Conservation (phyloP, 2,329 filamentous ascomycete species). For the Nigrospora oryzae region DNA sequence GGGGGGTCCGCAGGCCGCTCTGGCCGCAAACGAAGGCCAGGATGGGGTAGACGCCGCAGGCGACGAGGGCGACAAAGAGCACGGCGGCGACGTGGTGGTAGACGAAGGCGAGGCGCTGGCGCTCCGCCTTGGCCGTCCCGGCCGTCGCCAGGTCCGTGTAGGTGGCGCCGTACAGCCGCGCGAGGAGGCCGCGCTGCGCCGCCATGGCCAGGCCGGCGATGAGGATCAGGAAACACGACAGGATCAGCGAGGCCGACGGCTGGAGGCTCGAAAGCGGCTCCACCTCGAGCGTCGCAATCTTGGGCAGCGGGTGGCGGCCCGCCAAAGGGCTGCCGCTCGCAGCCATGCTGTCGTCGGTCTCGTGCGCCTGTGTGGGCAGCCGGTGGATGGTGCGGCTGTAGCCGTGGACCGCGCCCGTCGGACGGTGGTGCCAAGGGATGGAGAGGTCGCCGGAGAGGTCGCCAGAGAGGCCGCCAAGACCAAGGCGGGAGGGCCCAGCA, state of each 20-base stretch:
- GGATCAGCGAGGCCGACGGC: conserved; percentile 5
- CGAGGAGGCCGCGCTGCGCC: conserved; percentile 7
- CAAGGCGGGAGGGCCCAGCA: too few species aligned
- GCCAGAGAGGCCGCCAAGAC: too few species aligned
- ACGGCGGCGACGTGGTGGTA: conserved; percentile 10
- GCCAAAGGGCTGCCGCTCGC: too few species aligned
- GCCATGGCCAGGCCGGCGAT: conserved; percentile 6
- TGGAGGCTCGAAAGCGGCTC: conserved; percentile 4
- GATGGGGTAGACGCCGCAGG: conserved; percentile 6
- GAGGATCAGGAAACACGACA: conserved; percentile 5
- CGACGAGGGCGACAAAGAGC: conserved; percentile 4
- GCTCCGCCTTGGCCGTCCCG: conserved; percentile 4
- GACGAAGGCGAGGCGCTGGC: conserved; percentile 7
- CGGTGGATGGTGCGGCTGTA: background rate
- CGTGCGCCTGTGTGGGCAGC: background rate
- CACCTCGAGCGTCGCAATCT: background rate
- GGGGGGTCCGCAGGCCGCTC: background rate
- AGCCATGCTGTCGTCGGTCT: too few species aligned
- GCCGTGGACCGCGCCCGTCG: too few species aligned
- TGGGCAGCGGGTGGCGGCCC: too few species aligned
- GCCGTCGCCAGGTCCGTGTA: conserved; percentile 3
- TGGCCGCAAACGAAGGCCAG: conserved; percentile 3
- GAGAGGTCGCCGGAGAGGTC: too few species aligned
- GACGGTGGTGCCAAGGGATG: too few species aligned
- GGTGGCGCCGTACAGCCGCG: conserved; percentile 3